phyloP scores from a whole-genome alignment of 2,329 filamentous ascomycete species.

The Trichothecium sympodiale region DNA sequence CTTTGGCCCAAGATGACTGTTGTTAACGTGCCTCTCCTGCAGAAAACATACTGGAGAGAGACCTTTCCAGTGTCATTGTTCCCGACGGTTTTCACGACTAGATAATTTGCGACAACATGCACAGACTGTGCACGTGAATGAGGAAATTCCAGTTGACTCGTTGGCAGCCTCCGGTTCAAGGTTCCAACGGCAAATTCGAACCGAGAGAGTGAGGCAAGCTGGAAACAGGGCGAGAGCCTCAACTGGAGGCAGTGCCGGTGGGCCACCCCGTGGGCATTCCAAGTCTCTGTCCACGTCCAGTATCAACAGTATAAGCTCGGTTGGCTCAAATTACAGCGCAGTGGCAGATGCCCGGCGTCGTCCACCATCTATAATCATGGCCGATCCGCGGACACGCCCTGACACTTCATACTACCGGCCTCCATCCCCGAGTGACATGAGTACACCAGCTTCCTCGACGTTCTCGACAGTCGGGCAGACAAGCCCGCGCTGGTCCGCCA shows the following conservation, averaged over 20 bases:
- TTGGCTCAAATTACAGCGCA: conserved; percentile 54
- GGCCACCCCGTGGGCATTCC: conserved; percentile 67
- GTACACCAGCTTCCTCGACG: conserved; percentile 73
- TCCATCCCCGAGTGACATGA: conserved; percentile 62
- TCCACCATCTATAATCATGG: conserved; percentile 75
- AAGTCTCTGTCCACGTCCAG: conserved; percentile 82
- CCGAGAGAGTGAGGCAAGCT: conserved; percentile 68
- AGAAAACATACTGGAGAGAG: conserved; percentile 97
- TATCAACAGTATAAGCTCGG: conserved; percentile 62
- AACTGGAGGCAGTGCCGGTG: conserved; percentile 62
- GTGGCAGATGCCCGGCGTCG: conserved; percentile 58
- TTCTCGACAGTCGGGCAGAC: conserved; percentile 61
- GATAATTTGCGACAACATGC: conserved; percentile 96
- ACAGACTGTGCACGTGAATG: conserved; percentile 94
- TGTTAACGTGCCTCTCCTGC: background rate
- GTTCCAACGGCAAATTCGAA: conserved; percentile 85
- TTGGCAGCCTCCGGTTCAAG: conserved; percentile 84
- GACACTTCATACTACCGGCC: conserved; percentile 53
- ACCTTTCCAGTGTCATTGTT: conserved; percentile 93
- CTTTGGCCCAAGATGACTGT: background rate
- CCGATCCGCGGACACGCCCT: conserved; percentile 55
- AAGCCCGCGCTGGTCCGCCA: conserved; percentile 63
- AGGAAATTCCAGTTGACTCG: conserved; percentile 90
- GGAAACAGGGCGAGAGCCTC: conserved; percentile 64
- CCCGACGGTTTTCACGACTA: conserved; percentile 79